Conservation (phyloP, 2,329 filamentous ascomycete species). For the Blastomyces gilchristii region DNA sequence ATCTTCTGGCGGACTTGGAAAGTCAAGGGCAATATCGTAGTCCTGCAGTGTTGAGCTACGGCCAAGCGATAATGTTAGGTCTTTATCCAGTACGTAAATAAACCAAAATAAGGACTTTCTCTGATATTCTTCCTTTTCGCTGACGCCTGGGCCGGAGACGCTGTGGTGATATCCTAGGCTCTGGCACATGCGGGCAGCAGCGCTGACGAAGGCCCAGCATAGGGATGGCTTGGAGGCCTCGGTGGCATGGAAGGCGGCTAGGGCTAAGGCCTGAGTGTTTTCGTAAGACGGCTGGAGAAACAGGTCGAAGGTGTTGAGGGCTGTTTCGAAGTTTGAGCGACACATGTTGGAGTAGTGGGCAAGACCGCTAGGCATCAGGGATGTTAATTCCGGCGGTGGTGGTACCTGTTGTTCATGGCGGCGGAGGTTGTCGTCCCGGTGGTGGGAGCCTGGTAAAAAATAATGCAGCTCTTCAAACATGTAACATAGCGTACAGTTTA, state of each 20-base stretch:
- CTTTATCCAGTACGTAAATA: conserved; percentile 50
- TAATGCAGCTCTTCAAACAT: conserved; percentile 28
- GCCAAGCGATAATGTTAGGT: conserved; percentile 49
- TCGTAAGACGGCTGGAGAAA: conserved; percentile 46
- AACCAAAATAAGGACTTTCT: conserved; percentile 45
- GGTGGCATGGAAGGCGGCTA: conserved; percentile 51
- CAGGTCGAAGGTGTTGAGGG: conserved; percentile 42
- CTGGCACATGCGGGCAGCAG: conserved; percentile 51
- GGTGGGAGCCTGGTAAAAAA: conserved; percentile 6
- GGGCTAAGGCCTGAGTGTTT: conserved; percentile 49
- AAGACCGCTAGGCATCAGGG: conserved; percentile 19
- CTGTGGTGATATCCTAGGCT: conserved; percentile 51
- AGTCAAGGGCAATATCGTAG: conserved; percentile 48
- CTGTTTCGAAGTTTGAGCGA: conserved; percentile 37
- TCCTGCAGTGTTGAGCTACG: conserved; percentile 49
- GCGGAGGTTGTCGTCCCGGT: neutral
- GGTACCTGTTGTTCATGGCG: neutral
- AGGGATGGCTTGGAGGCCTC: conserved; percentile 53
- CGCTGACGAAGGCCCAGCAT: conserved; percentile 53
- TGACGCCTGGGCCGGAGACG: conserved; percentile 17
- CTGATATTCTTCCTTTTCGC: conserved; percentile 22
- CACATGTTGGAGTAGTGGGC: conserved; percentile 28
- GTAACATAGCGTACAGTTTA: conserved; percentile 31
- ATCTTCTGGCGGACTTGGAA: conserved; percentile 21
- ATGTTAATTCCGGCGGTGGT: neutral